Base-by-base conservation (phyloP, 257 asterid genomes). In the Solanum phureja region DNA sequence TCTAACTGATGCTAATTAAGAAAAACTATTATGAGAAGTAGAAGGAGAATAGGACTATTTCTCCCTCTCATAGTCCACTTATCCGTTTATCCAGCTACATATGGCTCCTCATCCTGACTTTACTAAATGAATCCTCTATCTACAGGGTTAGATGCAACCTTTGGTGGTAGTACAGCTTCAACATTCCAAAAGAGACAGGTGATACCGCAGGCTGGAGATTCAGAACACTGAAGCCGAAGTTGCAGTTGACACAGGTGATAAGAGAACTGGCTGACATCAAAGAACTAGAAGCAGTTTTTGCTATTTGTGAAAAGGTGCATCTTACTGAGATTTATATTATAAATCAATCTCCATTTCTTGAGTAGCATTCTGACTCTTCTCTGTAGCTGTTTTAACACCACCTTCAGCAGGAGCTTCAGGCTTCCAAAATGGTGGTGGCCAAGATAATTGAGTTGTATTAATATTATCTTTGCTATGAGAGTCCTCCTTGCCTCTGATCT, bases 261-360 rank as follows among this genome's bases (percentile, higher is more conserved):
- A 90, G 86, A 91, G 93, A 79, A 88, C 88, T 2, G 92, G 87
- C 60, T 35, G 68, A 14, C 79, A 89, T 87, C 60, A 82, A 35
- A 71, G 94, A 87, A 89, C 90, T 79, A 77, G 92, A 86, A 16
- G 90, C 87, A 56, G 85, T 88, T 60, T 76, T 23, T 87, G 73
- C 83, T 87, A 88, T 90, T 93, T 8, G 87, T 44, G 87, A 88
- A 31, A 87, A 88, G 85, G 87, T 68, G 86, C 91, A 58, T 92
- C 98, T 90, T 89, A 95, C 33, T 73, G 90, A 27, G 52, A 58
- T 77, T 91, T 88, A 88, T 88, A 33, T 86, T 84, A 87, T 68
- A 88, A 44, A 86, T 96, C 99, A 31, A 95, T 93, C 38, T 95
- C 98, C 98, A 94, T 94, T 13, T 90, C 92, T 74, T 92, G 94